Percentiles rank a stretch among this genome's conserved stretches.
phyloP scores from a whole-genome alignment of 768 basidiomycete genomes.

The Leucocoprinus sp. region DNA sequence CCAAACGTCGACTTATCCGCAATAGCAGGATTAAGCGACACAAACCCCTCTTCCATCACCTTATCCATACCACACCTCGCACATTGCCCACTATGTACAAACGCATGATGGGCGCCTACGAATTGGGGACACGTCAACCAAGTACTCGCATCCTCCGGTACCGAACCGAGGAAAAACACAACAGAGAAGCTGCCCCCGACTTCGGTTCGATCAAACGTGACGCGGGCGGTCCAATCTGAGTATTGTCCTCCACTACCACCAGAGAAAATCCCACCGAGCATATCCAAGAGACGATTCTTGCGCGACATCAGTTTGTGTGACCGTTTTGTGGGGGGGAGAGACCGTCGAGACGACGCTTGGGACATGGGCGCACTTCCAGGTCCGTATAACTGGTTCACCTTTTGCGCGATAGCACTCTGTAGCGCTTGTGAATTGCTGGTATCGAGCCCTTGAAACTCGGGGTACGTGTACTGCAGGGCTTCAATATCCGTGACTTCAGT shows the following conservation, averaged over 20 bases:
- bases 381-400: constrained; percentile 24
- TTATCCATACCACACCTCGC: constrained; percentile 24
- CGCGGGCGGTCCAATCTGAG: constrained; percentile 36
- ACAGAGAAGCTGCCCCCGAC: constrained; percentile 35
- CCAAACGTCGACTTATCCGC: constrained; percentile 17
- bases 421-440: constrained; percentile 17
- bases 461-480: constrained; percentile 34
- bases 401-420: constrained; percentile 18
- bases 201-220: constrained; percentile 35
- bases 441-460: constrained; percentile 32
- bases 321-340: constrained; percentile 13
- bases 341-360: neutral
- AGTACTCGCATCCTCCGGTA: constrained; percentile 26
- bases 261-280: neutral
- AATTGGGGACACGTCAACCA: constrained; percentile 29
- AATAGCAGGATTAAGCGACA: constrained; percentile 29
- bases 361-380: neutral
- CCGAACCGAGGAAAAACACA: constrained; percentile 37
- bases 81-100: constrained; percentile 23
- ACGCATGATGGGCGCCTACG: constrained; percentile 37
- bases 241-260: constrained; percentile 5
- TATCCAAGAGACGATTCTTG: no score
- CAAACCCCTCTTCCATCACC: constrained; percentile 33
- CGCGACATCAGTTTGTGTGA: no score
- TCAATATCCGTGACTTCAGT: constrained; percentile 17